Conservation (phyloP, 768 basidiomycete genomes). For the Coprinellus micaceus region DNA sequence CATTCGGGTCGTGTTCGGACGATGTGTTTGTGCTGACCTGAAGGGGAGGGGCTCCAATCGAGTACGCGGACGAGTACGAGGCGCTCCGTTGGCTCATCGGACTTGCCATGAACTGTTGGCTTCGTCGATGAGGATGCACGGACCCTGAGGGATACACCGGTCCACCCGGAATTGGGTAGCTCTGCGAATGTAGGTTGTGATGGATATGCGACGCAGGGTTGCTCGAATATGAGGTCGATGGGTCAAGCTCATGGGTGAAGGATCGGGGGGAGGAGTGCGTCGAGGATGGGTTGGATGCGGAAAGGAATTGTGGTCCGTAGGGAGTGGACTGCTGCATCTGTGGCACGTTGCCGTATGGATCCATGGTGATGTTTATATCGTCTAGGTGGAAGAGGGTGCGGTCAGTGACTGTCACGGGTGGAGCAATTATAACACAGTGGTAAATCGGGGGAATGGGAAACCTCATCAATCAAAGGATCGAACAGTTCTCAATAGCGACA, state of each 20-base stretch:
- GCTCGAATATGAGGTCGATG: conserved; percentile 12
- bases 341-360: conserved; percentile 13
- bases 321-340: conserved; percentile 14
- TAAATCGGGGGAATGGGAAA: background rate
- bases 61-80: background rate
- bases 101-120: conserved; percentile 7
- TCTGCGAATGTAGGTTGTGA: conserved; percentile 20
- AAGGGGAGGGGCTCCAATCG: conserved; percentile 21
- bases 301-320: conserved; percentile 22
- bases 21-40: conserved; percentile 39
- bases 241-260: conserved; percentile 23
- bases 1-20: conserved; percentile 41
- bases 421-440: background rate
- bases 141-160: conserved; percentile 21
- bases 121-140: conserved; percentile 17
- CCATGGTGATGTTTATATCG: conserved; percentile 1
- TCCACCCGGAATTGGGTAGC: conserved; percentile 22
- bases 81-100: background rate
- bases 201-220: conserved; percentile 9
- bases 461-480: conserved; percentile 1
- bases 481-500: background rate
- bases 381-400: background rate
- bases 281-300: conserved; percentile 31
- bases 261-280: conserved; percentile 31
- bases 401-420: too few species aligned